A percentile compares a stretch with the other conserved stretches of the same genome.
phyloP scores from a whole-genome alignment of 1,284 basidiomycete species.

The Psilocybe mexicana region DNA sequence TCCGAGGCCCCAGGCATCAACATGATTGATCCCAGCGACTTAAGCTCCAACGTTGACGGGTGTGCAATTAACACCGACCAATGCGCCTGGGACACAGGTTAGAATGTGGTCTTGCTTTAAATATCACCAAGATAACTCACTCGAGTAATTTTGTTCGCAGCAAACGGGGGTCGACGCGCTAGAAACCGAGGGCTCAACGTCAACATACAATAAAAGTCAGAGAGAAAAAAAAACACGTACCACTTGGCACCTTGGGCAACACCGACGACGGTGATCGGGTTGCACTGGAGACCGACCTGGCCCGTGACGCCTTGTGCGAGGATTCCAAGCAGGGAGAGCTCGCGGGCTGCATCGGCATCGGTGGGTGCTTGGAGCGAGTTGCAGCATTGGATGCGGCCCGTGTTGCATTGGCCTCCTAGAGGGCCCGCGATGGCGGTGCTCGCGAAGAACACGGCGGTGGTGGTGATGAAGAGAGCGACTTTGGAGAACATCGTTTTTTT shows the following conservation, averaged over 20 bases:
- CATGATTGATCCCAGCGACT: not conserved
- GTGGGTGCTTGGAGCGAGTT: constrained; percentile 1
- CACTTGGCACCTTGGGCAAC: constrained; percentile 12
- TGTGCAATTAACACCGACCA: not conserved
- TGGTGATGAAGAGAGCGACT: constrained; percentile 10
- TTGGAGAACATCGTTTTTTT: constrained; percentile 11
- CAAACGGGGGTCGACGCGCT: constrained; percentile 13
- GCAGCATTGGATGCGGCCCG: constrained; percentile 20
- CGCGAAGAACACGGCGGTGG: constrained; percentile 4
- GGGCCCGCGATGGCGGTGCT: constrained; percentile 1
- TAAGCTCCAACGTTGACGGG: not conserved
- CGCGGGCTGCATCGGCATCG: not conserved
- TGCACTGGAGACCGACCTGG: constrained; percentile 17
- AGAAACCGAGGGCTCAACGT: not conserved
- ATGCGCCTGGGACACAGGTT: not conserved
- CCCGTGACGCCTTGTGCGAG: constrained; percentile 9
- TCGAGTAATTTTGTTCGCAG: constrained; percentile 16
- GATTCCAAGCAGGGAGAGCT: constrained; percentile 11
- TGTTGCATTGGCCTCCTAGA: constrained; percentile 16
- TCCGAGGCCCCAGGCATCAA: not conserved
- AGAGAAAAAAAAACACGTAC: constrained; percentile 5
- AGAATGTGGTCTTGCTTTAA: not conserved
- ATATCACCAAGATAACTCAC: constrained; percentile 1
- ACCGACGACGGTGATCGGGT: constrained; percentile 18
- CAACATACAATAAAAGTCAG: too few relatives aligned